A percentile compares a stretch with the other conserved stretches of the same genome.
Conservation (phyloP, 305 asterid genomes). For the Lippia alba region DNA sequence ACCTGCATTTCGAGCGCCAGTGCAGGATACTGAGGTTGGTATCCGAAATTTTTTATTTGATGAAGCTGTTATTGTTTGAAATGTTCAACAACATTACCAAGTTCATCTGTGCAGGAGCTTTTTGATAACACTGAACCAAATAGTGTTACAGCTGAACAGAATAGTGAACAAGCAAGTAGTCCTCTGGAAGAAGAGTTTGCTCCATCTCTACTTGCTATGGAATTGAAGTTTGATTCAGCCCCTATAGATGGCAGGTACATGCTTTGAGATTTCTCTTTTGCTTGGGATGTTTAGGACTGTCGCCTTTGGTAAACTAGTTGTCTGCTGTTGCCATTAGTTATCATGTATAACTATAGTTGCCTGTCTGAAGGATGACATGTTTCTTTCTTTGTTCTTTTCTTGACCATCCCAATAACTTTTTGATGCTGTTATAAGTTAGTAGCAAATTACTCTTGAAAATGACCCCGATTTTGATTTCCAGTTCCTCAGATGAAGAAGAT, state of each 20-base stretch:
- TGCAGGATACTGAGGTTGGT: conserved; percentile 73
- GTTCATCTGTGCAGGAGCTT: conserved; percentile 61
- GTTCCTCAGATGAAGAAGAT: conserved; percentile 86
- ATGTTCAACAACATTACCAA: conserved; percentile 33
- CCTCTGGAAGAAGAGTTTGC: conserved; percentile 60
- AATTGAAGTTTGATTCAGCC: conserved; percentile 80
- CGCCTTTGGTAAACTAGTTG: conserved; percentile 23
- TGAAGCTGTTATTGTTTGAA: conserved; percentile 32
- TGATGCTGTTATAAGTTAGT: conserved; percentile 15
- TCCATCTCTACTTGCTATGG: conserved; percentile 72
- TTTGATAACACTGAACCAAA: conserved; percentile 65
- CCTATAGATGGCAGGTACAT: conserved; percentile 70
- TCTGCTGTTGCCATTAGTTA: conserved; percentile 10
- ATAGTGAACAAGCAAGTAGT: conserved; percentile 44
- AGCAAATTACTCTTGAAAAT: conserved; percentile 20
- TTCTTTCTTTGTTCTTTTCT: conserved; percentile 30
- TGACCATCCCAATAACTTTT: conserved; percentile 13
- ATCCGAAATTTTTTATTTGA: conserved; percentile 24
- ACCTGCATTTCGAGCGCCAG: conserved; percentile 65
- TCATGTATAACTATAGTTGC: neutral
- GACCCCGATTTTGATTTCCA: conserved; percentile 40
- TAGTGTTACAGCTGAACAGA: conserved; percentile 41
- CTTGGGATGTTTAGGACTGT: conserved; percentile 26
- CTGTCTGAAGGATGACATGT: conserved; percentile 10
- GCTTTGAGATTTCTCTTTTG: conserved; percentile 22